Conservation (phyloP, 2,329 filamentous ascomycete species). For the Apiospora hydei region DNA sequence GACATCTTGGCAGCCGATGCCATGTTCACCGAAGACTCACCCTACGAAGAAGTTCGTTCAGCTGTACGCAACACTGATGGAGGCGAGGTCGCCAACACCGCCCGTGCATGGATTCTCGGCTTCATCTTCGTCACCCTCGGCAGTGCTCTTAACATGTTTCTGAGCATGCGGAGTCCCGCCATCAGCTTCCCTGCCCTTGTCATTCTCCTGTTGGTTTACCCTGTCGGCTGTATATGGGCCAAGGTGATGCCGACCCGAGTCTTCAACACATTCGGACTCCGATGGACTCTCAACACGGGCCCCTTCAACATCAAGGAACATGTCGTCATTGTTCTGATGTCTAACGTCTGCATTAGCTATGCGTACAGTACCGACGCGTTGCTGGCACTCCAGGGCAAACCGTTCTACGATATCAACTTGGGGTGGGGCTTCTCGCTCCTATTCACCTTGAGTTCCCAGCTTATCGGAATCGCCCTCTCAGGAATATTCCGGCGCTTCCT, state of each 20-base stretch:
- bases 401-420: constrained; percentile 50
- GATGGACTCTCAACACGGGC: constrained; percentile 53
- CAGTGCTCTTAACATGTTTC: constrained; percentile 47
- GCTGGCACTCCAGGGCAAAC: constrained; percentile 49
- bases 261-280: constrained; percentile 50
- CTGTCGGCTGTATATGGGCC: constrained; percentile 53
- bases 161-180: constrained; percentile 44
- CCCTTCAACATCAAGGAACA: constrained; percentile 57
- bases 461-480: constrained; percentile 61
- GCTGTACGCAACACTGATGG: constrained; percentile 54
- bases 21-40: constrained; percentile 46
- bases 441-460: constrained; percentile 56
- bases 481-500: constrained; percentile 58
- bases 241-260: constrained; percentile 49
- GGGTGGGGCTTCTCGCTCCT: constrained; percentile 58
- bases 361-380: constrained; percentile 47
- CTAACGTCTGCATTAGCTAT: constrained; percentile 48
- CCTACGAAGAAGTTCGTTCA: constrained; percentile 49
- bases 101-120: constrained; percentile 54
- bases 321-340: constrained; percentile 52
- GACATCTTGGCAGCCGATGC: constrained; percentile 43
- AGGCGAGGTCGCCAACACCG: constrained; percentile 50
- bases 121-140: constrained; percentile 52
- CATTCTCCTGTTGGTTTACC: constrained; percentile 51
- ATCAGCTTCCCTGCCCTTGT: constrained; percentile 49